Conservation (phyloP, 805 yeast genomes). For the Saccharomycopsis guyanensis region DNA sequence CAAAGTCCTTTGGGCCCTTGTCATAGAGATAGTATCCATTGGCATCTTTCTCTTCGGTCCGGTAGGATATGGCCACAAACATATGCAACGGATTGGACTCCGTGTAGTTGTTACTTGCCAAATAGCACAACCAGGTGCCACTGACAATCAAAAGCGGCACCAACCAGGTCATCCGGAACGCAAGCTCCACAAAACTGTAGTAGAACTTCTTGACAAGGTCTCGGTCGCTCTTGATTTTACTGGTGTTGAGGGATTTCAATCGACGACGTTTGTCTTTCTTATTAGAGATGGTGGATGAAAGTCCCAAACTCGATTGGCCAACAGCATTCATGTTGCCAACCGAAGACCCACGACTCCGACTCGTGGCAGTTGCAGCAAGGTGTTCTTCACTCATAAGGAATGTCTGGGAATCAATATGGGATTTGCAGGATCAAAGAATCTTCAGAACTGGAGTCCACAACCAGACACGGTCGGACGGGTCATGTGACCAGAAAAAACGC, state of each 20-base stretch:
- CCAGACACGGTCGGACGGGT: no score
- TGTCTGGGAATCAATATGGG: no score
- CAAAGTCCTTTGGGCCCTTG: conserved; percentile 79
- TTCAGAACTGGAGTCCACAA: no score
- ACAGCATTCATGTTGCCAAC: conserved; percentile 18
- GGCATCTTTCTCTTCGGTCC: conserved; percentile 45
- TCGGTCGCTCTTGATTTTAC: conserved; percentile 6
- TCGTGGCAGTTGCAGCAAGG: no score
- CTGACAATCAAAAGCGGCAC: conserved; percentile 48
- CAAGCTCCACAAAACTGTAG: conserved; percentile 17
- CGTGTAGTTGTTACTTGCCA: conserved; percentile 50
- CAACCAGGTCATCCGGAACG: conserved; percentile 60
- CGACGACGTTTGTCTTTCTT: conserved; percentile 11
- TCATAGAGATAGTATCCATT: conserved; percentile 50
- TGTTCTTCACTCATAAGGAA: no score
- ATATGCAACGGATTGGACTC: conserved; percentile 52
- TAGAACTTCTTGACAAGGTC: conserved; percentile 16
- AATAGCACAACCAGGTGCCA: conserved; percentile 36
- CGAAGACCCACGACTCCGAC: conserved; percentile 8
- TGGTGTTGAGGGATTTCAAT: conserved; percentile 10
- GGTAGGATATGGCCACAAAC: conserved; percentile 61
- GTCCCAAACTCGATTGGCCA: conserved; percentile 11
- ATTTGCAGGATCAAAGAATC: no score
- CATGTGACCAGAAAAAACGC: no score
- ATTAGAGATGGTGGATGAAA: conserved; percentile 7